These are phyloP conservation scores for Plasmopara muralis DNA, from an alignment of 352 stramenopile genomes.

Conservation along the genomic window DNA sequence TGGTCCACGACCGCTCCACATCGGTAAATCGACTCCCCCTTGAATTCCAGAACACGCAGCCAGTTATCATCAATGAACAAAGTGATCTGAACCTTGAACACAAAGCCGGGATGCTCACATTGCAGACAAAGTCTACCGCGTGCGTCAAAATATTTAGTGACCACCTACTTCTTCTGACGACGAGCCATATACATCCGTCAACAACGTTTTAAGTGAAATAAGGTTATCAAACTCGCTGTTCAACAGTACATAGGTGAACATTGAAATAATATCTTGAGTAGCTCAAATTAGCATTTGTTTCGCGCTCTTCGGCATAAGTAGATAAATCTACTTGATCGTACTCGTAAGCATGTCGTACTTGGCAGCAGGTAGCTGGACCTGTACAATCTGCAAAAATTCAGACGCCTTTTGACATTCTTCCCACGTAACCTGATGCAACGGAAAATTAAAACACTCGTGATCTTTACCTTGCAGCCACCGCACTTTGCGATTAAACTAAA, in stretches of 20 bases:
- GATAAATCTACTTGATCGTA: slow-evolving; percentile 72
- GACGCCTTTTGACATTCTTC: slow-evolving; percentile 79
- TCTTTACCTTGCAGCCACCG: slow-evolving; percentile 86
- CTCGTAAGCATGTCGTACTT: slow-evolving; percentile 77
- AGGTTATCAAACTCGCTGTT: slow-evolving; percentile 84
- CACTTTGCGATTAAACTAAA: slow-evolving; percentile 73
- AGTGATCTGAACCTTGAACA: slow-evolving; percentile 87
- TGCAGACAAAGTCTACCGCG: slow-evolving; percentile 79
- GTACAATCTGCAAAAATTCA: slow-evolving; percentile 52
- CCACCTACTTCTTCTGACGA: slow-evolving; percentile 46
- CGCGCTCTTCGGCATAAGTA: slow-evolving; percentile 70
- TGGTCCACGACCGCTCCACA: slow-evolving; percentile 75
- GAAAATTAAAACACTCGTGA: slow-evolving; percentile 86
- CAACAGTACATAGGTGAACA: slow-evolving; percentile 86
- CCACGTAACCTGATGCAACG: slow-evolving; percentile 37
- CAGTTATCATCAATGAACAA: slow-evolving; percentile 83
- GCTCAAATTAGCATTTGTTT: slow-evolving; percentile 41
- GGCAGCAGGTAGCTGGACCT: slow-evolving; percentile 44
- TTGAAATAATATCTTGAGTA: slow-evolving; percentile 78
- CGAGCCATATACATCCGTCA: slow-evolving; percentile 65
- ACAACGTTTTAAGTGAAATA: slow-evolving; percentile 64
- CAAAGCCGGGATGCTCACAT: slow-evolving; percentile 83
- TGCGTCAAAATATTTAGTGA: slow-evolving; percentile 70
- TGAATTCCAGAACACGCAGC: slow-evolving; percentile 70
- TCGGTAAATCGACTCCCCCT: slow-evolving; percentile 76